These are phyloP conservation scores for Tetracladium marchalianum DNA, from an alignment of 495 filamentous ascomycete genomes.

Conservation along the genomic window DNA sequence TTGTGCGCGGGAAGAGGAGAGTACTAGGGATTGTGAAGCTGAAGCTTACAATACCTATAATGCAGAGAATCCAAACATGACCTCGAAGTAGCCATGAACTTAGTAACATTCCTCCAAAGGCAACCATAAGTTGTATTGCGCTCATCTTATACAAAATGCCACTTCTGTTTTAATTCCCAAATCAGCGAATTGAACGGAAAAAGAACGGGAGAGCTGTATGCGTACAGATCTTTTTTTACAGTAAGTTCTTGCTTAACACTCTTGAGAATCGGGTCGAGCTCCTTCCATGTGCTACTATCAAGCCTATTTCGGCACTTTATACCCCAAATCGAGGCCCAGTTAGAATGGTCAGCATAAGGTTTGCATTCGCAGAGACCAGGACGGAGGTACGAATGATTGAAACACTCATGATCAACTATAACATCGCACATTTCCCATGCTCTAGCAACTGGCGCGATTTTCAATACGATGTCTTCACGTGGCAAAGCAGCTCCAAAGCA, in stretches of 20 bases:
- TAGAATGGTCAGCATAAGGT: neutral
- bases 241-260: too few relatives aligned
- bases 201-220: too few relatives aligned
- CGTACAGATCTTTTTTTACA: too few relatives aligned
- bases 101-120: neutral
- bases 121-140: neutral
- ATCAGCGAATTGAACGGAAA: too few relatives aligned
- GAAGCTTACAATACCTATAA: constrained; percentile 1
- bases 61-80: constrained; percentile 5
- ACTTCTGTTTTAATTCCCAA: too few relatives aligned
- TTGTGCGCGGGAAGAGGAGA: neutral
- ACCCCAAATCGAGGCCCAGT: too few relatives aligned
- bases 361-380: constrained; percentile 1
- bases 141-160: constrained; percentile 2
- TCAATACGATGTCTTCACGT: neutral
- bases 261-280: too few relatives aligned
- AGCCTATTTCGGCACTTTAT: too few relatives aligned
- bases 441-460: neutral
- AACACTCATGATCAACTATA: neutral
- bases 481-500: neutral
- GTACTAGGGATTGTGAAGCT: neutral
- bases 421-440: neutral
- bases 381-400: neutral
- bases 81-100: constrained; percentile 5
- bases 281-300: too few relatives aligned